Percentiles rank a stretch among this genome's conserved stretches.
Evolutionary conservation across 2,329 filamentous ascomycete species (phyloP).

Genomic region (Ascosphaera acerosa): DNA sequence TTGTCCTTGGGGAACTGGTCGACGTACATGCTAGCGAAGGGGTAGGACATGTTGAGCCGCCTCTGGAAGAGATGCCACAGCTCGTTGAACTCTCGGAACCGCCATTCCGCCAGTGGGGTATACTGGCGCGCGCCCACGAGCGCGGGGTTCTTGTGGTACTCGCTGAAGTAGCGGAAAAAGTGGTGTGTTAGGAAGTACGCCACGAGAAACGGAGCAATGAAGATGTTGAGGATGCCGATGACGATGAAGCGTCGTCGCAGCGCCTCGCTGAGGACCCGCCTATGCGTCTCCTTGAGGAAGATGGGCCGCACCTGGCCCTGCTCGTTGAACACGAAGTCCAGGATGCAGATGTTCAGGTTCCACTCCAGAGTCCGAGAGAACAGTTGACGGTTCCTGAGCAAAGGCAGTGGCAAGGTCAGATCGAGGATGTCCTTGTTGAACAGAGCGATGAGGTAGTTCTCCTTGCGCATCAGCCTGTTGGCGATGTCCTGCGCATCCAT

Average conservation of each 20-base stretch:
- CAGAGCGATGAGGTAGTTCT: conserved; percentile 89
- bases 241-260: conserved; percentile 56
- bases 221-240: conserved; percentile 60
- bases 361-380: conserved; percentile 80
- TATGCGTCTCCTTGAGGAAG: conserved; percentile 62
- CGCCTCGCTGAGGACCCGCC: conserved; percentile 51
- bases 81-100: conserved; percentile 96
- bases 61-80: conserved; percentile 77
- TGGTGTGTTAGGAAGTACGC: conserved; percentile 68
- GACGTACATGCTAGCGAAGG: conserved; percentile 74
- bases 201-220: conserved; percentile 72
- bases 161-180: conserved; percentile 88
- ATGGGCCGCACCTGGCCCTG: conserved; percentile 65
- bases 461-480: conserved; percentile 83
- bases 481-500: conserved; percentile 94
- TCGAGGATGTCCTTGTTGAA: conserved; percentile 94
- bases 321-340: conserved; percentile 85
- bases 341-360: conserved; percentile 71
- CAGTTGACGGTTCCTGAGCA: conserved; percentile 50
- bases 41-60: conserved; percentile 79
- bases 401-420: conserved; percentile 62
- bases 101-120: conserved; percentile 87
- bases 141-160: conserved; percentile 84
- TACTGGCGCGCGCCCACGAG: conserved; percentile 74
- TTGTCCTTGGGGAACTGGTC: conserved; percentile 95